These are phyloP conservation scores for Cornus controversa DNA, from an alignment of 148 eudicot species.

Conservation along the genomic window DNA sequence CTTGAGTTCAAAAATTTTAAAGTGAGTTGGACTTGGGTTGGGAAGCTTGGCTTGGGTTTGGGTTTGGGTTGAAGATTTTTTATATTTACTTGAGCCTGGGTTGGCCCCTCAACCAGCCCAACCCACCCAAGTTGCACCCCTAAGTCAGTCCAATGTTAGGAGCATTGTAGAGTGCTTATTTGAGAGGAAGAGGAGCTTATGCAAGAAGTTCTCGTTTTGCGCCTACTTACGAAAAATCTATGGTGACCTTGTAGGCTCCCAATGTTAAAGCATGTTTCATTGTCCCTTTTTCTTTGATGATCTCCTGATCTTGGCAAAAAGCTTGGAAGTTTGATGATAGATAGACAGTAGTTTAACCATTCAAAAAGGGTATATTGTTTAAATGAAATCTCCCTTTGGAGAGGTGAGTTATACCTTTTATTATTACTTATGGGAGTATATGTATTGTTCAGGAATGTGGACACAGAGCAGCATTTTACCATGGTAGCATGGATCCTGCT, in stretches of 20 bases:
- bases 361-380: no score
- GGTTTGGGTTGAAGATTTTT: no score
- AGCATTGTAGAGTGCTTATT: not conserved
- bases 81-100: no score
- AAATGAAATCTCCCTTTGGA: no score
- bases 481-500: conserved; percentile 89
- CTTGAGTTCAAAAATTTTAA: no score
- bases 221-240: not conserved
- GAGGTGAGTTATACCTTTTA: not conserved
- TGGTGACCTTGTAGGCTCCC: not conserved
- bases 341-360: no score
- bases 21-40: no score
- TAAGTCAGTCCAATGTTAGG: no score
- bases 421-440: conserved; percentile 6
- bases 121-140: no score
- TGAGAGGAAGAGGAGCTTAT: not conserved
- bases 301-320: not conserved
- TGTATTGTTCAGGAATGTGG: conserved; percentile 59
- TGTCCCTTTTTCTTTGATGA: not conserved
- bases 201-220: no score
- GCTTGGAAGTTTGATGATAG: not conserved
- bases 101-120: no score
- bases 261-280: not conserved
- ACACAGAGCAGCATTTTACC: conserved; percentile 91
- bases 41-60: no score